A percentile compares a stretch with the other conserved stretches of the same genome.
Conservation (phyloP, 208 protist species). For the Leishmania amazonensis region DNA sequence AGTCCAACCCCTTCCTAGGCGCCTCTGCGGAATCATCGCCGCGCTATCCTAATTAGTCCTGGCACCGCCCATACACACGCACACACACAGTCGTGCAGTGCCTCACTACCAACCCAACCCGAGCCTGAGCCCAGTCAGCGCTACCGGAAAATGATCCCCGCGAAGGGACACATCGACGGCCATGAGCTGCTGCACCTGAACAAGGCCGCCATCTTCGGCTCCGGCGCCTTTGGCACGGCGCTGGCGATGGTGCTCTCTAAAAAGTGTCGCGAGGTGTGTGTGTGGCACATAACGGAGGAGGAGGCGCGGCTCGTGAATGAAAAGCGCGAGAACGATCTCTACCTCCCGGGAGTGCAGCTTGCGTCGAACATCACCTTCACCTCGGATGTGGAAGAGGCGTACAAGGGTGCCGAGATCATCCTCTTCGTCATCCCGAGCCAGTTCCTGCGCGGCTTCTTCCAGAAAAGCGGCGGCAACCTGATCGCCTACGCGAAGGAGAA, state of each 20-base stretch:
- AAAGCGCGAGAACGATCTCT: conserved; percentile 74
- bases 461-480: conserved; percentile 46
- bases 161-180: conserved; percentile 7
- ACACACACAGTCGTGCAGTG: not conserved
- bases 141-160: not conserved
- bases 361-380: conserved; percentile 72
- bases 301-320: conserved; percentile 70
- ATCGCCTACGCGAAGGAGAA: conserved; percentile 42
- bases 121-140: no score
- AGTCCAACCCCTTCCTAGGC: not conserved
- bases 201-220: conserved; percentile 76
- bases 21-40: no score
- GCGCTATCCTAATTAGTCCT: no score
- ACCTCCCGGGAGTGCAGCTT: conserved; percentile 70
- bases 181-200: conserved; percentile 56
- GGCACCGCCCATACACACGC: conserved; percentile 13
- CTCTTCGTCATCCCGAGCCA: conserved; percentile 87
- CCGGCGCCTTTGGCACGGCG: conserved; percentile 86
- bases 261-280: conserved; percentile 64
- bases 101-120: not conserved
- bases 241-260: conserved; percentile 66
- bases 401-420: conserved; percentile 70
- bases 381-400: conserved; percentile 46
- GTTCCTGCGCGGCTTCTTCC: conserved; percentile 81
- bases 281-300: conserved; percentile 78